Base-by-base conservation (phyloP, 2,329 filamentous ascomycete genomes). In the Dryadomyces quercivorus region DNA sequence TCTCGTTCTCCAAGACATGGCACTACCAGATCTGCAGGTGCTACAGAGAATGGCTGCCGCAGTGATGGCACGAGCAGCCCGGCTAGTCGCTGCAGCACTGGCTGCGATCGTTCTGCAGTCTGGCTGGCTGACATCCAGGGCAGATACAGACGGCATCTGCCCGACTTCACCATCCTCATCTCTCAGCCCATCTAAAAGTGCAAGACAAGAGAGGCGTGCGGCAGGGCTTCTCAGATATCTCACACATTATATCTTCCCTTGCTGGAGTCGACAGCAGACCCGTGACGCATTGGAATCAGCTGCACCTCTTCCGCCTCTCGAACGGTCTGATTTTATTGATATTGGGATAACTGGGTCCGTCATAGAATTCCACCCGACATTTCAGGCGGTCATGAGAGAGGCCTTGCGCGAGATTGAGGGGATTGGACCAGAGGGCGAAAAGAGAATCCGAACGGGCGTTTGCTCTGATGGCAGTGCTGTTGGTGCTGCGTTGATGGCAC, bases 381-480 rank as follows among this genome's bases (percentile, higher is more conserved):
- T 96, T 70, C 83, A 92, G 61, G 85, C 86, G 55, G 86, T 92
- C 72, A 85, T 97, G 59, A 80, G 91, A 57, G 86, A 93, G 64
- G 88, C 88, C 10, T 74, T 97, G 58, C 73, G 82, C 49, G 81
- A 81, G 53, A 81, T 95, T 51, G 77, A 87, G 12, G 81, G 84
- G 56, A 86, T 97, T 62, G 91, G 91, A 2, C 70, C 74, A 43
- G 74, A 78, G 55, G 89, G 90, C 12, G 89, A 93, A 61, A 85
- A 86, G 71, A 86, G 83, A 70, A 86, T 98, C 59, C 79, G 88
- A 54, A 95, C 96, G 63, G 92, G 91, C 15, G 91, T 97, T 63
- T 92, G 92, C 57, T 95, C 95, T 75, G 92, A 98, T 66, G 92
- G 92, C 48, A 92, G 86, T 61, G 92, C 88, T 59, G 87, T 95